Percentiles rank a stretch among this genome's conserved stretches.
Conservation (phyloP, 2,329 filamentous ascomycete species). For the Aspergillus sclerotialis region DNA sequence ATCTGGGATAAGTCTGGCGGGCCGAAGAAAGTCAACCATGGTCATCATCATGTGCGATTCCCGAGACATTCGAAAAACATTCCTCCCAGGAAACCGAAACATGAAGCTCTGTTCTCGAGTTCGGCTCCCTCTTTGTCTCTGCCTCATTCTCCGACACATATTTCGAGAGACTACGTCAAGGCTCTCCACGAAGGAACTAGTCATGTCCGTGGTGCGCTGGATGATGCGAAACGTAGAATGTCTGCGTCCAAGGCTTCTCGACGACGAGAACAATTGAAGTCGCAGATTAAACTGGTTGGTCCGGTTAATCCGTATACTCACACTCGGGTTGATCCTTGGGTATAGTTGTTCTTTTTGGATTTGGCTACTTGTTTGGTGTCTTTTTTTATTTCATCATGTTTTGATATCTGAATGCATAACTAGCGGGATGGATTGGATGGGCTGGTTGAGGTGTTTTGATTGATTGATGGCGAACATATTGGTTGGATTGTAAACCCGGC, state of each 20-base stretch:
- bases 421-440: too few species aligned
- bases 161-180: constrained; percentile 18
- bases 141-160: constrained; percentile 14
- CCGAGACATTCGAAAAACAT: constrained; percentile 9
- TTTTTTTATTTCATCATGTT: constrained; percentile 5
- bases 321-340: constrained; percentile 20
- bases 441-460: too few species aligned
- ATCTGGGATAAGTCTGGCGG: constrained; percentile 27
- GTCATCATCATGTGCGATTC: constrained; percentile 15
- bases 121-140: constrained; percentile 5
- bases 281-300: constrained; percentile 34
- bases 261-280: constrained; percentile 30
- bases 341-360: too few species aligned
- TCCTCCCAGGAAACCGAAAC: constrained; percentile 3
- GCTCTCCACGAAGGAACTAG: constrained; percentile 19
- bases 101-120: not conserved
- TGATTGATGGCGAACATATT: too few species aligned
- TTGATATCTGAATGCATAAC: too few species aligned
- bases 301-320: constrained; percentile 26
- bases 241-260: constrained; percentile 27
- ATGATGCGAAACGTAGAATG: constrained; percentile 28
- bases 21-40: constrained; percentile 15
- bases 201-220: constrained; percentile 21
- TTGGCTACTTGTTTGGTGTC: constrained; percentile 3
- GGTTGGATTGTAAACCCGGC: too few species aligned